These are phyloP conservation scores for Pistacia atlantica DNA, from an alignment of 345 rosid species.

Conservation along the genomic window DNA sequence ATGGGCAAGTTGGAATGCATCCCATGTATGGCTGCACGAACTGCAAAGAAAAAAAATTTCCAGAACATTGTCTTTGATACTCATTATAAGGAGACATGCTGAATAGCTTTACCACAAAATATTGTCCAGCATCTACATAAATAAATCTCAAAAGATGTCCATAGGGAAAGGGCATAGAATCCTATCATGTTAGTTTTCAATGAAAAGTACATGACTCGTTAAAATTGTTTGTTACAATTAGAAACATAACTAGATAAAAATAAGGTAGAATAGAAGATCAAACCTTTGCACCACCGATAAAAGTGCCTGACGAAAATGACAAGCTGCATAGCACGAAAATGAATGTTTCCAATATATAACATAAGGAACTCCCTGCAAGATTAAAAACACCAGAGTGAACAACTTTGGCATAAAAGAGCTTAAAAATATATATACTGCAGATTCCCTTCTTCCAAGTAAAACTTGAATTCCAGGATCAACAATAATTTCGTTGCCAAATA, in stretches of 20 bases:
- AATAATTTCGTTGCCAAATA: constrained; percentile 8
- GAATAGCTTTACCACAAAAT: background rate
- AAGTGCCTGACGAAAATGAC: constrained; percentile 88
- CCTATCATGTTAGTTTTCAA: background rate
- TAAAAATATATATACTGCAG: background rate
- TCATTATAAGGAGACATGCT: background rate
- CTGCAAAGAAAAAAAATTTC: constrained; percentile 49
- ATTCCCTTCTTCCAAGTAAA: constrained; percentile 12
- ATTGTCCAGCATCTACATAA: constrained; percentile 9
- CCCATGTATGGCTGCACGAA: constrained; percentile 89
- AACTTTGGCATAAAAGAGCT: background rate
- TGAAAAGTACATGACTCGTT: background rate
- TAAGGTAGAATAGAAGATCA: constrained; percentile 10
- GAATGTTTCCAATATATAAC: constrained; percentile 78
- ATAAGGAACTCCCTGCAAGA: constrained; percentile 81
- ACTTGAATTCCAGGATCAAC: constrained; percentile 11
- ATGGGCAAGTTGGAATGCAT: constrained; percentile 86
- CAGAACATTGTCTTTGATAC: constrained; percentile 13
- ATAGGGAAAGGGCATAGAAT: background rate
- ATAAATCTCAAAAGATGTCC: background rate
- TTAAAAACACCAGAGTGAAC: constrained; percentile 12
- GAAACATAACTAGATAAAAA: background rate
- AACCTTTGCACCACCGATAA: constrained; percentile 87
- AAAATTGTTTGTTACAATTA: too few species aligned
- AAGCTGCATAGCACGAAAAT: constrained; percentile 63